Base-by-base conservation (phyloP, 306 rosid genomes). In the Medicago ruthenica region DNA sequence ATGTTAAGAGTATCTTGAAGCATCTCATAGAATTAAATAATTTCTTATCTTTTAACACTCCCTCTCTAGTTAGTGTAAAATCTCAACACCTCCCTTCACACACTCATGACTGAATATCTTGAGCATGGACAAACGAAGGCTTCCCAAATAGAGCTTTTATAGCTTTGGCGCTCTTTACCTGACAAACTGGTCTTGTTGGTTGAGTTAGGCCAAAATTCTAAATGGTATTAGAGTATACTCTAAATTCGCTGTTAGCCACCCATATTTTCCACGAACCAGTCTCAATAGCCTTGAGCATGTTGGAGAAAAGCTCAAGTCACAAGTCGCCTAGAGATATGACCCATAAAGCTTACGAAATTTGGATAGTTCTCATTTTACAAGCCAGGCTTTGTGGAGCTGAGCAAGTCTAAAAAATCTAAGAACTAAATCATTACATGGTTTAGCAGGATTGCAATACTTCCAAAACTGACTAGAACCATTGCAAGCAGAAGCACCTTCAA, bases 401-500 rank as follows among this genome's bases (percentile, higher is more conserved):
- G 18, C 1, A 27, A 60, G 1, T 31, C 17, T 8, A 0, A 24
- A 59, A 13, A 59, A 12, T 24, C n/a, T 57, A 57, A 55, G 34
- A 24, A 59, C 39, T 59, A 24, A 24, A 24, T 59, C 18, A 59
- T 24, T 59, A 13, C 65, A 22, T 9, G 16, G 39, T 59, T 59
- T 21, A 21, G n/a, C 7, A 2, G 36, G 63, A 57, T 57, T 10
- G 63, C 36, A 20, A 4, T 20, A 11, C 36, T 21, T 57, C 62
- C 13, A 21, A 57, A 57, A 57, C 62, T 57, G 2, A 57, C 17
- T 7, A 53, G 59, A 41, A 24, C 42, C n/a, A 64, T 65, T 73
- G 37, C 71, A 74, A 57, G 41, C 50, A 68, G n/a, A n/a, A n/a
- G 64, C 48, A 37, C 68, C 50, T 70, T 68, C 67, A 64, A 37